Evolutionary conservation across 2,329 filamentous ascomycete genomes (phyloP).

Genomic region (Eutypa lata): DNA sequence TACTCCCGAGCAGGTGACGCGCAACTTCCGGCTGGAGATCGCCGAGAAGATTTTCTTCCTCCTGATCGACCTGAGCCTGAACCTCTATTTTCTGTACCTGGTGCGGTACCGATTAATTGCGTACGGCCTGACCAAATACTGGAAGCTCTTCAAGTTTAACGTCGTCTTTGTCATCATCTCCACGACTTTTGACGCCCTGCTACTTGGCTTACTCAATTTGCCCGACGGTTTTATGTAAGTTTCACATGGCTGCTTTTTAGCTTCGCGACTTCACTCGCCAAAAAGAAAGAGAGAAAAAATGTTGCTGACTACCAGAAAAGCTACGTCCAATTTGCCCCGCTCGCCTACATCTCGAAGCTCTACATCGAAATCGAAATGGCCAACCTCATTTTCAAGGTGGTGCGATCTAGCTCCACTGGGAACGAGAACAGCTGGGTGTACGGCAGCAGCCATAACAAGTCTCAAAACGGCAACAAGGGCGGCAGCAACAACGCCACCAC

Average conservation of each 20-base stretch:
- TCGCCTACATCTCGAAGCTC: conserved; percentile 9
- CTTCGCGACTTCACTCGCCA: not conserved
- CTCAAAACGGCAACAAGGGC: not conserved
- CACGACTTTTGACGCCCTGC: not conserved
- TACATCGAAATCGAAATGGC: conserved; percentile 10
- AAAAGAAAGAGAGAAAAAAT: too few relatives aligned
- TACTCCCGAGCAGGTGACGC: not conserved
- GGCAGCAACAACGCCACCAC: not conserved
- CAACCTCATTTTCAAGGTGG: conserved; percentile 7
- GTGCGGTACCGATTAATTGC: not conserved
- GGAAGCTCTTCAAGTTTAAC: not conserved
- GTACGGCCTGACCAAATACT: not conserved
- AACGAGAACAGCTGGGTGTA: not conserved
- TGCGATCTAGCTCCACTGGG: conserved; percentile 5
- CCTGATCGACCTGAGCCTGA: not conserved
- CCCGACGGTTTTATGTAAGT: not conserved
- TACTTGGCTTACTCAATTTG: not conserved
- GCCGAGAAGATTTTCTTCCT: not conserved
- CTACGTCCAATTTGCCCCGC: conserved; percentile 9
- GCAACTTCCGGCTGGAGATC: not conserved
- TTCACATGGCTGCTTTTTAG: not conserved
- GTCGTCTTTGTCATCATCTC: not conserved
- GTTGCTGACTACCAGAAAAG: conserved; percentile 10
- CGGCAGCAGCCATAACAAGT: not conserved
- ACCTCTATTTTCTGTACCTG: not conserved